phyloP scores from a whole-genome alignment of 805 yeast genomes.

The Wickerhamomyces sydowiorum region DNA sequence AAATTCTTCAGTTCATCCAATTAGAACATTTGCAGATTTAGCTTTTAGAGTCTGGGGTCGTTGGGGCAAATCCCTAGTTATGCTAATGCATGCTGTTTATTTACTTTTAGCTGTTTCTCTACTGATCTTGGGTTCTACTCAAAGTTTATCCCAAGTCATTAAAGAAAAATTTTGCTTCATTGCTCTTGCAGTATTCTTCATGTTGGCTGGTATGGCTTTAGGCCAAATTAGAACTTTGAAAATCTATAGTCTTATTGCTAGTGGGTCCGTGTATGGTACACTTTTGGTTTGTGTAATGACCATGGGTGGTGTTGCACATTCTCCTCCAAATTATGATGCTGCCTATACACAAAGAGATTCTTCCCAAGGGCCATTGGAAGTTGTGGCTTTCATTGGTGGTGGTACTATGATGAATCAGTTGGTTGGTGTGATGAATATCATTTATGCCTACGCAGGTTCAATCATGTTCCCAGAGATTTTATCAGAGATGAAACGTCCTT shows the following conservation, averaged over 20 bases:
- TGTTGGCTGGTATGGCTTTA: conserved; percentile 35
- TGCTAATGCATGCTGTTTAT: conserved; percentile 35
- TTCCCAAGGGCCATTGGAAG: conserved; percentile 20
- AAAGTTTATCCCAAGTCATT: conserved; percentile 35
- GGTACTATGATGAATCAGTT: conserved; percentile 25
- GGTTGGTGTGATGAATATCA: conserved; percentile 37
- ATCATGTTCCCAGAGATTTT: conserved; percentile 41
- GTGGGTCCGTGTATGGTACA: conserved; percentile 42
- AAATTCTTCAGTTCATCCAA: conserved; percentile 38
- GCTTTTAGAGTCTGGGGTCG: conserved; percentile 34
- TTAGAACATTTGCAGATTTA: conserved; percentile 36
- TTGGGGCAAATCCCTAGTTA: conserved; percentile 27
- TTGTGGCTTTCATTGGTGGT: conserved; percentile 23
- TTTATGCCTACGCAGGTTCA: conserved; percentile 48
- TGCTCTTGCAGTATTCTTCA: conserved; percentile 37
- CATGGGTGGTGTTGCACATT: conserved; percentile 34
- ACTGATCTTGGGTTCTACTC: conserved; percentile 35
- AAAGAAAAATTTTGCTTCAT: conserved; percentile 32
- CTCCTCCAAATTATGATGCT: conserved; percentile 28
- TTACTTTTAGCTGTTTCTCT: conserved; percentile 39
- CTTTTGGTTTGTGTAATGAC: conserved; percentile 37
- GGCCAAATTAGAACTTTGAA: conserved; percentile 36
- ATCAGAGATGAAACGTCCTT: conserved; percentile 43
- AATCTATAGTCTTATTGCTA: conserved; percentile 35
- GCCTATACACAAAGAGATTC: conserved; percentile 14